Evolutionary conservation across 495 filamentous ascomycete genomes (phyloP), one percentile per base, ranked within the genome.

Genomic region (Penicillium angulare): DNA sequence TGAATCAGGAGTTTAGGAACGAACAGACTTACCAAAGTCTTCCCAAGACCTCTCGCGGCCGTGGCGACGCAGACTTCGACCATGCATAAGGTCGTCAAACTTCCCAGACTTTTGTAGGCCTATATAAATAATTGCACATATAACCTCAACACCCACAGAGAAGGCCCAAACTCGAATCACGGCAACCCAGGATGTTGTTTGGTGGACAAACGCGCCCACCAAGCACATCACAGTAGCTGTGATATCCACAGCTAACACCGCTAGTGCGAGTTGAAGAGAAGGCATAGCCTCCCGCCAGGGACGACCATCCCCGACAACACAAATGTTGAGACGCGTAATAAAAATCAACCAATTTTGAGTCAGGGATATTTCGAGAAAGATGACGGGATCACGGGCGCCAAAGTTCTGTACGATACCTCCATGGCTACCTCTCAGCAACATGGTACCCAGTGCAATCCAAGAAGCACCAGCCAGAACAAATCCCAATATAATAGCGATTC

Each of bases 321-420:
- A 1, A 20, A 18, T 18, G 9, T 87, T 88, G 69, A 88, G 87
- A 52, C 91, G 89, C 50, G 91, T 96, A 69, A 95, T 91, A 77
- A 96, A 92, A 73, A 96, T 96, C 38, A 95, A 81, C 90, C 91
- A 96, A 73, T 93, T 96, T 77, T 96, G 88, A 46, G 91, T 88
- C 49, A 96, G 81, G 10, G 88, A 86, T 68, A 96, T 90, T 68
- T 96, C 80, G 42, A 96, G 83, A 78, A 96, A 96, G 53, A 96
- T 66, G 33, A 96, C 84, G 52, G 83, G 80, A 63, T 95, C 87
- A 36, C 86, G 80, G 60, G 85, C 81, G 76, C 91, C 91, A 56
- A 84, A 86, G 70, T 91, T 89, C 77, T 95, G 86, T 49, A 90
- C 84, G 56, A 96, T 89, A 78, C 90, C 90, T 59, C 84, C 87